A percentile compares a stretch with the other conserved stretches of the same genome.
These are phyloP conservation scores for Heterobasidion parviporum DNA, from an alignment of 1,284 basidiomycete species.

Conservation along the genomic window DNA sequence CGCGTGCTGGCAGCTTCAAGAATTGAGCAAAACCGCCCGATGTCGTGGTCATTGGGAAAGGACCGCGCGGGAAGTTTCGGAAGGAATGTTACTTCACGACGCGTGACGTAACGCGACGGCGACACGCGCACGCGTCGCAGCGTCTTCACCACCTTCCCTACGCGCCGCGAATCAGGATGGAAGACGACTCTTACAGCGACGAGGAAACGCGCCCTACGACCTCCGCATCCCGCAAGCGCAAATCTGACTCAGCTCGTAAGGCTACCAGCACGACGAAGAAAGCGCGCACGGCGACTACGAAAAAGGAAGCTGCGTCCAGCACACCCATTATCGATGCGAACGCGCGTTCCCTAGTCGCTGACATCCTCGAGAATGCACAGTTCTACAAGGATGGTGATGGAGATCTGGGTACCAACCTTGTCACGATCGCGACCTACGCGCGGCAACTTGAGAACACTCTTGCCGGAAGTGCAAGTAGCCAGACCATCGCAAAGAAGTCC, in stretches of 20 bases:
- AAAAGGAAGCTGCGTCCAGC: slow-evolving; percentile 23
- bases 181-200: background rate
- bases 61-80: too few relatives aligned
- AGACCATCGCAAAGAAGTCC: slow-evolving; percentile 23
- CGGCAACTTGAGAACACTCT: slow-evolving; percentile 29
- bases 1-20: too few relatives aligned
- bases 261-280: slow-evolving; percentile 20
- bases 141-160: too few relatives aligned
- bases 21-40: too few relatives aligned
- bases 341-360: slow-evolving; percentile 21
- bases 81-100: background rate
- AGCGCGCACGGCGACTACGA: slow-evolving; percentile 14
- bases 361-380: slow-evolving; percentile 26
- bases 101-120: background rate
- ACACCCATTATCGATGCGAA: background rate
- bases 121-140: background rate
- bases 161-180: too few relatives aligned
- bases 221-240: slow-evolving; percentile 27
- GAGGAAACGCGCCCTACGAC: background rate
- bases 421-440: slow-evolving; percentile 37
- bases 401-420: slow-evolving; percentile 21
- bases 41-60: too few relatives aligned
- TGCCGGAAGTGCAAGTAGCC: background rate
- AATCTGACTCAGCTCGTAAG: slow-evolving; percentile 18
- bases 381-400: slow-evolving; percentile 26